Evolutionary conservation across 2,329 filamentous ascomycete species (phyloP).

Genomic region (Trichophyton equinum): DNA sequence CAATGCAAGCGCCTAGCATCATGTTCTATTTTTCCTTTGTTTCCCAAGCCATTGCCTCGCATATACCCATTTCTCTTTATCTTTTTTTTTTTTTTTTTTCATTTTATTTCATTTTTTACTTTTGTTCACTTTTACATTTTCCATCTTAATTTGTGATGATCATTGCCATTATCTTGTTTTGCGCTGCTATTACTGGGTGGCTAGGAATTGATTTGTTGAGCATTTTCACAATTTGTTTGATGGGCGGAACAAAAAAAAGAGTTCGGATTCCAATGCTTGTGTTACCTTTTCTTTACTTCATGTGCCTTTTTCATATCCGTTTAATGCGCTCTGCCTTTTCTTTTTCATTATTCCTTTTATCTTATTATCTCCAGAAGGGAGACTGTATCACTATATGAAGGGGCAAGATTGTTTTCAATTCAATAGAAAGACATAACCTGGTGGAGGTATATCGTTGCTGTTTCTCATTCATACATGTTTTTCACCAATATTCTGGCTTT

Average conservation of each 20-base stretch:
- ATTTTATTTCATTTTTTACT: background rate
- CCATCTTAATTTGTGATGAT: conserved; percentile 1
- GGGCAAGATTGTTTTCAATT: background rate
- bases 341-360: background rate
- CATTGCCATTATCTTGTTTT: conserved; percentile 3
- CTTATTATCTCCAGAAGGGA: background rate
- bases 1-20: background rate
- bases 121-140: background rate
- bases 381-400: conserved; percentile 4
- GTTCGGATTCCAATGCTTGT: background rate
- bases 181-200: background rate
- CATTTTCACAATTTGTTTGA: conserved; percentile 3
- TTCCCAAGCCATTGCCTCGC: background rate
- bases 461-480: background rate
- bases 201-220: conserved; percentile 3
- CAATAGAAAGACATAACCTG: background rate
- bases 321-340: background rate
- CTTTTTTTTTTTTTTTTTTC: background rate
- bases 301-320: background rate
- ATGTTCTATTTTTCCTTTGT: background rate
- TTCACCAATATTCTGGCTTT: background rate
- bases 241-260: background rate
- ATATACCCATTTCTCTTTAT: background rate
- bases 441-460: background rate
- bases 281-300: background rate